These are phyloP conservation scores for Boletus tomentosulus DNA, from an alignment of 768 basidiomycete genomes.

Conservation along the genomic window DNA sequence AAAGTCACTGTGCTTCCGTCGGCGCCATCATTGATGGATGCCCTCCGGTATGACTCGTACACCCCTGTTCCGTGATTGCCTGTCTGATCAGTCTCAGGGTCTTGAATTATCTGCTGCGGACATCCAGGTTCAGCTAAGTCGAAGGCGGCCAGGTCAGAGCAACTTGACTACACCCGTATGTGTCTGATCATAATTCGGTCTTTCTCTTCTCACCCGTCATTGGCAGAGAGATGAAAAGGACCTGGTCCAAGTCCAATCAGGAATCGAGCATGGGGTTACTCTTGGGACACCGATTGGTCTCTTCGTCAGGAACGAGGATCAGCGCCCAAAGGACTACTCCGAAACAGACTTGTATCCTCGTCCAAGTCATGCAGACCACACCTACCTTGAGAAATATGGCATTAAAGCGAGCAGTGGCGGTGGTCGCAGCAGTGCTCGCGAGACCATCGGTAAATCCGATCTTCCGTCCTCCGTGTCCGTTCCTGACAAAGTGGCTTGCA, in stretches of 20 bases:
- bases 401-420: slow-evolving; percentile 97
- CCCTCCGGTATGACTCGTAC: slow-evolving; percentile 67
- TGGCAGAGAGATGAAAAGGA: slow-evolving; percentile 93
- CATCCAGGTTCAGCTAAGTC: slow-evolving; percentile 86
- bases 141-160: slow-evolving; percentile 93
- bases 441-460: slow-evolving; percentile 76
- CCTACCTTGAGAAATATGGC: slow-evolving; percentile 96
- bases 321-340: slow-evolving; percentile 96
- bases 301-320: slow-evolving; percentile 97
- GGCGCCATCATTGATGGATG: slow-evolving; percentile 98
- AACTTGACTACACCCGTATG: slow-evolving; percentile 92
- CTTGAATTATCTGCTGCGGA: slow-evolving; percentile 74
- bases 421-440: slow-evolving; percentile 90
- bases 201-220: slow-evolving; percentile 1
- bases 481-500: slow-evolving; percentile 4
- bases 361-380: slow-evolving; percentile 96
- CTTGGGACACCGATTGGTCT: slow-evolving; percentile 97
- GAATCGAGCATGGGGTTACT: slow-evolving; percentile 89
- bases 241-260: slow-evolving; percentile 88
- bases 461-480: background rate
- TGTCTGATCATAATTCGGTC: slow-evolving; percentile 9
- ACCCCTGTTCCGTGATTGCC: slow-evolving; percentile 5
- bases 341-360: slow-evolving; percentile 98
- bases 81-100: slow-evolving; percentile 51
- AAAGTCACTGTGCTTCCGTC: slow-evolving; percentile 95